Evolutionary conservation across 1,284 basidiomycete species (phyloP), one percentile per base, ranked within the genome.

Genomic region (Austroboletus sp.): DNA sequence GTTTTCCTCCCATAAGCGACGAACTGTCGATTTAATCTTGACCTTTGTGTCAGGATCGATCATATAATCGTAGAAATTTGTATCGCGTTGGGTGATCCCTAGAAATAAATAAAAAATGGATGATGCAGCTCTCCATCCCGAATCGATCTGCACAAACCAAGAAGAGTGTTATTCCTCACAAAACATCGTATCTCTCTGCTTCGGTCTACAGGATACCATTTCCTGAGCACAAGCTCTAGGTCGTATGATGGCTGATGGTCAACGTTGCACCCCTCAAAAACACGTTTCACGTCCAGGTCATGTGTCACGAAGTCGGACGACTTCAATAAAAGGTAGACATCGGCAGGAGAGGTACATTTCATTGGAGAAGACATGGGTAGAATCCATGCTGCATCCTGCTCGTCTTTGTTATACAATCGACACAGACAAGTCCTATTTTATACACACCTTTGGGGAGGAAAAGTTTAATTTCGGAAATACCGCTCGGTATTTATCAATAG

Each of bases 381-480:
- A 51, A 98, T 82, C 88, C 93, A 98, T 2, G 86, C 79, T 11
- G 93, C 90, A 60, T 98, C 94, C 89, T 94, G 21, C 17, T 37
- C 17, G 53, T 21, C 12, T 10, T 27, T 13, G 40, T 50, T 6
- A 30, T 21, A 8, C 34, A 11, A 23, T 23, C 11, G 6, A 43
- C 40, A 38, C 17, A 29, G n/a, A n/a, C 2, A 3, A 6, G 7
- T 15, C 40, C 29, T 23, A 21, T 36, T 43, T 6, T 19, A 16
- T 51, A 62, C 72, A 43, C 54, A 89, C 92, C 70, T 85, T 84
- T 23, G 92, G 92, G 13, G 88, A 84, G 3, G 91, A 90, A 70
- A 93, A 95, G 60, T 95, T 96, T 42, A 96, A 77, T 65, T 98
- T 98, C 0, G 95, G 93, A 59, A 98, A 98, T 7, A 96, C 85